Conservation (phyloP, 148 eudicot genomes). For the Rhododendron ovatum region DNA sequence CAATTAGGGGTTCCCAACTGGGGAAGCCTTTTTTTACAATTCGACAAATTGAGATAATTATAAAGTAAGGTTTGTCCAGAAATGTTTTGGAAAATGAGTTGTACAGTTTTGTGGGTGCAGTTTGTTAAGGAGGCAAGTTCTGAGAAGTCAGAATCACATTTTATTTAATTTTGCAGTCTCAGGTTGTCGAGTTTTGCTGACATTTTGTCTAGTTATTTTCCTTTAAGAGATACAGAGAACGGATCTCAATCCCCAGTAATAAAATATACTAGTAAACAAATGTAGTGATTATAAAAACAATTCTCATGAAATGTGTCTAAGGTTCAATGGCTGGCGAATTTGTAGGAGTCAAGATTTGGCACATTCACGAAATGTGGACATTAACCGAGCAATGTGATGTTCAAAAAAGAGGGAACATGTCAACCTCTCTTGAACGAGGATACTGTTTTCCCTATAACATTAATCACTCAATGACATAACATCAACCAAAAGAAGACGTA, state of each 20-base stretch:
- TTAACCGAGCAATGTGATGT: not conserved
- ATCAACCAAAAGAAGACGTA: too few relatives aligned
- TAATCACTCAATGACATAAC: too few relatives aligned
- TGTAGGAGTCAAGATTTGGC: not conserved
- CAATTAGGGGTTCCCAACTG: not conserved
- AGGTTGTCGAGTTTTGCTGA: not conserved
- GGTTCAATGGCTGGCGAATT: not conserved
- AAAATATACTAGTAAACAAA: not conserved
- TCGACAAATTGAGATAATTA: not conserved
- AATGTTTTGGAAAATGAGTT: not conserved
- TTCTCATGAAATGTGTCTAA: not conserved
- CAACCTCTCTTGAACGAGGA: not conserved
- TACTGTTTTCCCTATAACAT: too few relatives aligned
- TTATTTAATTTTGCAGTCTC: not conserved
- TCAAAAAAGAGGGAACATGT: not conserved
- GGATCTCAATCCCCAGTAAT: not conserved
- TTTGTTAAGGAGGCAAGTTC: not conserved
- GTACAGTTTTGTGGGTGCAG: not conserved
- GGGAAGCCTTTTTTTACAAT: not conserved
- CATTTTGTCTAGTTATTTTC: not conserved
- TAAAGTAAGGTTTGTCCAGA: not conserved
- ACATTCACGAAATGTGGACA: not conserved
- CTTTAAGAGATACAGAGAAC: not conserved
- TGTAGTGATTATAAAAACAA: not conserved
- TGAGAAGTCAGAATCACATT: not conserved